A percentile compares a stretch with the other conserved stretches of the same genome.
Evolutionary conservation across 2,329 filamentous ascomycete species (phyloP).

Genomic region (Claviceps citrina): DNA sequence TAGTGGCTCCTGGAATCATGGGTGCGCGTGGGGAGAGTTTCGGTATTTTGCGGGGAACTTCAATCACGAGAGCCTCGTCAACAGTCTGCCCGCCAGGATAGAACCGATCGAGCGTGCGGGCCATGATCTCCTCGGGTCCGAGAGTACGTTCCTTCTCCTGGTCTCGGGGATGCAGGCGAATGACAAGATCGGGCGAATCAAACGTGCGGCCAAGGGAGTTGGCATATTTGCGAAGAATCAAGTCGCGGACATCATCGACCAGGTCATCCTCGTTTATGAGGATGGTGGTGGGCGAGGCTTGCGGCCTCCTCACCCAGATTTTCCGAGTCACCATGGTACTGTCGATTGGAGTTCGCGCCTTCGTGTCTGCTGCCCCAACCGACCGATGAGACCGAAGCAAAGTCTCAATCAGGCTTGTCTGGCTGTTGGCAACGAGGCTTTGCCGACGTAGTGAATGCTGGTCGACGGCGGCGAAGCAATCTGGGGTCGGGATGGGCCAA

Average conservation of each 20-base stretch:
- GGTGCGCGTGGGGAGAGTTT: conserved; percentile 56
- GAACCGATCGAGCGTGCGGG: conserved; percentile 60
- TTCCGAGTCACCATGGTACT: conserved; percentile 53
- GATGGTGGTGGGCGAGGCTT: conserved; percentile 74
- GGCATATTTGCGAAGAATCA: conserved; percentile 82
- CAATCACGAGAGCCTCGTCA: conserved; percentile 81
- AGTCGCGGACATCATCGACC: conserved; percentile 86
- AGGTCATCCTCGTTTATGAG: conserved; percentile 75
- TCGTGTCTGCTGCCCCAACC: conserved; percentile 10
- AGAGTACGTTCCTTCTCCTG: conserved; percentile 50
- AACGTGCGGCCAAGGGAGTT: conserved; percentile 82
- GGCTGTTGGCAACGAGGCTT: conserved; percentile 23
- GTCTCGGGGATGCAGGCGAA: conserved; percentile 64
- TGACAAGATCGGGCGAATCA: conserved; percentile 75
- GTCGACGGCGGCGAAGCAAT: conserved; percentile 11
- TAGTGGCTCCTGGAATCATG: conserved; percentile 28
- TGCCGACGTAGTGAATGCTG: conserved; percentile 13
- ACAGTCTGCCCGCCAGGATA: conserved; percentile 78
- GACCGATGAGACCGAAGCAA: conserved; percentile 14
- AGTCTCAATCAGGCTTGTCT: conserved; percentile 19
- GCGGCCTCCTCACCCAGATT: conserved; percentile 85
- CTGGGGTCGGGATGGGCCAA: conserved; percentile 3
- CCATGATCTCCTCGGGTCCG: conserved; percentile 75
- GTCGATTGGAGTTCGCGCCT: conserved; percentile 21
- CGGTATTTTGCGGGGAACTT: conserved; percentile 68